These are phyloP conservation scores for Eimeria zaria DNA, from an alignment of 169 alveolate species.

Conservation along the genomic window DNA sequence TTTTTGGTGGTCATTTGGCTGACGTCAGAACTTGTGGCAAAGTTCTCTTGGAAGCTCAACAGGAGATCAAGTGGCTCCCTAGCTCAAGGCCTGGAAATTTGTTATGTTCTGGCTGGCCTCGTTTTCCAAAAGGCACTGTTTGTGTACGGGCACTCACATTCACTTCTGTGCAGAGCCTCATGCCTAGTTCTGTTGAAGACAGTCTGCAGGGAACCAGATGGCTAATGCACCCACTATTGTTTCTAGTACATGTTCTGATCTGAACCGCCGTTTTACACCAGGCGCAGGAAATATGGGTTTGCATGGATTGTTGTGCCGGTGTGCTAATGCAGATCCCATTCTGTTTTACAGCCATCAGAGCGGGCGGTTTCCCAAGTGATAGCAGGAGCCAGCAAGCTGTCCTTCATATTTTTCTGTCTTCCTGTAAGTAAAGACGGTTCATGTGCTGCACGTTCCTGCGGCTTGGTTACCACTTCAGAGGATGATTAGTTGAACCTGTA, in stretches of 20 bases:
- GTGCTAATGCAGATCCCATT: conserved; percentile 3
- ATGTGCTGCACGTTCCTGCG: neutral
- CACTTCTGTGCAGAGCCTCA: neutral
- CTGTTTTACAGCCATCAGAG: neutral
- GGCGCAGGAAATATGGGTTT: neutral
- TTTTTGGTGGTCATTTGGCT: conserved; percentile 31
- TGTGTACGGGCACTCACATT: conserved; percentile 1
- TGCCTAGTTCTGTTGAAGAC: neutral
- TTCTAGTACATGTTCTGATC: neutral
- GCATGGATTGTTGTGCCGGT: neutral
- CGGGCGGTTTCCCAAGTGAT: conserved; percentile 8
- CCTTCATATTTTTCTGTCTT: conserved; percentile 7
- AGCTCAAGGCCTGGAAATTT: conserved; percentile 7
- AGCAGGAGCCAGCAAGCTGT: conserved; percentile 36
- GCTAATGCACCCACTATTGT: neutral
- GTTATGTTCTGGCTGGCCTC: conserved; percentile 33
- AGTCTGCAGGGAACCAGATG: neutral
- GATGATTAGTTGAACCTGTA: neutral
- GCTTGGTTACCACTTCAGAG: neutral
- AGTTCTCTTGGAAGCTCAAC: conserved; percentile 17
- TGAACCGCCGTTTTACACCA: neutral
- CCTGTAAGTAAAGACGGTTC: conserved; percentile 24
- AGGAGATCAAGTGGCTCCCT: neutral
- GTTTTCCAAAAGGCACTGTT: conserved; percentile 18
- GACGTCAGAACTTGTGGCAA: neutral